Evolutionary conservation across 2,329 filamentous ascomycete genomes (phyloP).

Genomic region (Colletotrichum chrysophilum): DNA sequence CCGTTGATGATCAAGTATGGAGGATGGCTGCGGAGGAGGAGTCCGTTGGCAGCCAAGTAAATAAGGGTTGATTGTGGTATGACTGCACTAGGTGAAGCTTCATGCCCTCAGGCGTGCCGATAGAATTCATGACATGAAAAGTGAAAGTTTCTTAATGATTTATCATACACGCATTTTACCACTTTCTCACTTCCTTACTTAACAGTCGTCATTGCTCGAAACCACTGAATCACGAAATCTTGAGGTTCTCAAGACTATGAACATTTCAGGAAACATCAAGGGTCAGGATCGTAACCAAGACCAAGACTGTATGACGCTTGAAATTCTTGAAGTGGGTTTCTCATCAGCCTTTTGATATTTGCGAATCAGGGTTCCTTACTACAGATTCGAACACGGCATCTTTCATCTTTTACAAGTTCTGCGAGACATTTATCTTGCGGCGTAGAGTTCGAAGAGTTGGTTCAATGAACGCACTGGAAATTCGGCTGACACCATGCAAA

Average conservation of each 20-base stretch:
- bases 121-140: neutral
- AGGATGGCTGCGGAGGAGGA: neutral
- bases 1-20: neutral
- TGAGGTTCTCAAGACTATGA: neutral
- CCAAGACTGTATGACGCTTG: neutral
- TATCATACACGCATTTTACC: neutral
- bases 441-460: neutral
- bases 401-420: neutral
- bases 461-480: neutral
- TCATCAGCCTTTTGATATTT: neutral
- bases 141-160: neutral
- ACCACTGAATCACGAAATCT: neutral
- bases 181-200: neutral
- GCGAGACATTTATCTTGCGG: neutral
- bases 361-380: neutral
- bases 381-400: neutral
- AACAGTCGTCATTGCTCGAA: neutral
- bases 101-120: neutral
- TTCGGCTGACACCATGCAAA: neutral
- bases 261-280: neutral
- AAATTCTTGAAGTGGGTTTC: neutral
- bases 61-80: neutral
- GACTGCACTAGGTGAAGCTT: neutral
- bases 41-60: neutral
- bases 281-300: neutral